Conservation (phyloP, 176 grass and related monocot species). For the Poa pratensis region DNA sequence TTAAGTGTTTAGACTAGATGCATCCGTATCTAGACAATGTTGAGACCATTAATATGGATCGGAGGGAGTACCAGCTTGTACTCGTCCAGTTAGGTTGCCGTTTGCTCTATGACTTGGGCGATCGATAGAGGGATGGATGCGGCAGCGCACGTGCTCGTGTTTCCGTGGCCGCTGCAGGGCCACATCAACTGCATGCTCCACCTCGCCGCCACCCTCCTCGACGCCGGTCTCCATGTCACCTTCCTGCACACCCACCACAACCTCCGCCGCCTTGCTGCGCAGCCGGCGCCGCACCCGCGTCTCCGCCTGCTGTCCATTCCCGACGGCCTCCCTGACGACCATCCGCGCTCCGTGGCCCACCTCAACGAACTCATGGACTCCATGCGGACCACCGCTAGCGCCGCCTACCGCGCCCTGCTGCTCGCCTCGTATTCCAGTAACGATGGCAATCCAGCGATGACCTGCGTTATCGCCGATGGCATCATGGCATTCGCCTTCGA, state of each 20-base stretch:
- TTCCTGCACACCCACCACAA: constrained; percentile 19
- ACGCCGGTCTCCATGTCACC: neutral
- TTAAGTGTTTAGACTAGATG: too few relatives aligned
- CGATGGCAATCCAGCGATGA: neutral
- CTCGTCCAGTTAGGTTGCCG: too few relatives aligned
- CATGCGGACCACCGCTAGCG: neutral
- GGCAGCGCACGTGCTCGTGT: neutral
- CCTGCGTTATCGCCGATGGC: constrained; percentile 14
- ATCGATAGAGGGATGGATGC: neutral
- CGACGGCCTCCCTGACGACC: constrained; percentile 35
- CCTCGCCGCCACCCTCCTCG: neutral
- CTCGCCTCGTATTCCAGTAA: neutral
- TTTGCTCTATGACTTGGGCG: too few relatives aligned
- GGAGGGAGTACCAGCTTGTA: too few relatives aligned
- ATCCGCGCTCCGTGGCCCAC: neutral
- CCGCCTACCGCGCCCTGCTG: constrained; percentile 34
- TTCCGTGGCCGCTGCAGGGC: constrained; percentile 3
- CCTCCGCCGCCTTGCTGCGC: neutral
- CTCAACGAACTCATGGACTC: constrained; percentile 19
- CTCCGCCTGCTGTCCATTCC: constrained; percentile 33
- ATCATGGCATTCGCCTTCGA: neutral
- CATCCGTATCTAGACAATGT: too few relatives aligned
- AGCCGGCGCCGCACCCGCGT: neutral
- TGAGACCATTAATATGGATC: too few relatives aligned
- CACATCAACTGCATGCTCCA: constrained; percentile 24